Percentiles rank a stretch among this genome's conserved stretches.
Conservation (phyloP, 1,139 yeast genomes). For the Blastobotrys persicus region DNA sequence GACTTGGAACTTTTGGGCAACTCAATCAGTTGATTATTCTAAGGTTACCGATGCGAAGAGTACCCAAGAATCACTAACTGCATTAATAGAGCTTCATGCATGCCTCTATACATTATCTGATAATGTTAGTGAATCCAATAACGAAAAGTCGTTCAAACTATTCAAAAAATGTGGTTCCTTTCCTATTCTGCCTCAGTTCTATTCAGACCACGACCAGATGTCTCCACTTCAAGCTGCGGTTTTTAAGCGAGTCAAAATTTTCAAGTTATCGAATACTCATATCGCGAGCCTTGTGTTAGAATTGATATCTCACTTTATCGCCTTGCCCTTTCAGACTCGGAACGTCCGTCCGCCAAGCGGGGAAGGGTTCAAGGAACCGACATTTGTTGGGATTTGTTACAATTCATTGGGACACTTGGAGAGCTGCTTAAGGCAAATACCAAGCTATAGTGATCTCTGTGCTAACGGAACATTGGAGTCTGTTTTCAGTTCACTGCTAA, state of each 20-base stretch:
- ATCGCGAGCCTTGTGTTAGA: constrained; percentile 22
- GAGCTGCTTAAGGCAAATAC: constrained; percentile 38
- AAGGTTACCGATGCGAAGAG: constrained; percentile 33
- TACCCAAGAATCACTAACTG: constrained; percentile 31
- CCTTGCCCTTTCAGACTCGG: constrained; percentile 29
- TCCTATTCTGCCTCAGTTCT: constrained; percentile 33
- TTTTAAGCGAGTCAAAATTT: constrained; percentile 25
- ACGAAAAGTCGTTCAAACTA: constrained; percentile 22
- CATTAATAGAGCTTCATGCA: constrained; percentile 31
- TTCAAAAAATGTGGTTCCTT: constrained; percentile 29
- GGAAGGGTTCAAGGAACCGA: constrained; percentile 49
- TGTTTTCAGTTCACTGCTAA: constrained; percentile 21
- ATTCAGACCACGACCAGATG: constrained; percentile 34
- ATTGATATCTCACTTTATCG: constrained; percentile 24
- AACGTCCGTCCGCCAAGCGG: too few species aligned
- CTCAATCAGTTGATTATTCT: constrained; percentile 39
- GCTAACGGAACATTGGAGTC: constrained; percentile 48
- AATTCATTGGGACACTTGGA: constrained; percentile 47
- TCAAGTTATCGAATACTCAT: constrained; percentile 19
- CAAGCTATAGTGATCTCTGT: constrained; percentile 41
- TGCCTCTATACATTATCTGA: constrained; percentile 26
- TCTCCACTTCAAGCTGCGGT: constrained; percentile 37
- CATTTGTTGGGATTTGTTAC: constrained; percentile 64
- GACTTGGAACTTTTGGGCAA: constrained; percentile 63
- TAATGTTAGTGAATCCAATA: constrained; percentile 18